Evolutionary conservation across 75 land plant genomes (phyloP).

Genomic region (Picea sitchensis): DNA sequence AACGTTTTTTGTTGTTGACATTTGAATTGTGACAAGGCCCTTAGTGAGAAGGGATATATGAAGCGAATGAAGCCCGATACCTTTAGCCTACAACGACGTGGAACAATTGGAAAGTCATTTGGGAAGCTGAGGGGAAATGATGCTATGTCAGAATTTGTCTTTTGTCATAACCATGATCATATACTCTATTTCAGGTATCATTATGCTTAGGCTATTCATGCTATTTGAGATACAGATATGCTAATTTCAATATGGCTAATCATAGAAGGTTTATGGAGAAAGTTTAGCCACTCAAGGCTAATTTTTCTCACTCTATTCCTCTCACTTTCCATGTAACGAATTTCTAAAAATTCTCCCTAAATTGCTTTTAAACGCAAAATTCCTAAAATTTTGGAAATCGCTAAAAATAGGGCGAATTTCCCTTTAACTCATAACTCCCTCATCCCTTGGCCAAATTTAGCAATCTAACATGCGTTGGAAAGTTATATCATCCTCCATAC

Average conservation of each 20-base stretch:
- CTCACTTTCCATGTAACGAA: no score
- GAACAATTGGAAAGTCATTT: constrained; percentile 93
- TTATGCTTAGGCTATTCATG: background rate
- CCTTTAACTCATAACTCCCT: no score
- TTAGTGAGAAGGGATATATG: constrained; percentile 95
- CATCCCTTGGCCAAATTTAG: no score
- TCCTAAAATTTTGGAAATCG: no score
- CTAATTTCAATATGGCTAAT: background rate
- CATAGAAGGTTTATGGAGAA: no score
- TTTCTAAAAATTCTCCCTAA: no score
- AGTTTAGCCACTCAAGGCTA: no score
- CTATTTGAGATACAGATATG: background rate
- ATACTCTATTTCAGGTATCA: constrained; percentile 87
- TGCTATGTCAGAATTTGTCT: constrained; percentile 81
- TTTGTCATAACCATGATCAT: constrained; percentile 85
- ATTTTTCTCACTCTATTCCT: no score
- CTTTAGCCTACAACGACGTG: constrained; percentile 82
- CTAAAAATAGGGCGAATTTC: no score
- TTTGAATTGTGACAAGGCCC: constrained; percentile 33
- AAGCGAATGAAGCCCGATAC: constrained; percentile 89
- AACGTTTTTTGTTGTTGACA: background rate
- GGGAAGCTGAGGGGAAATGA: constrained; percentile 90
- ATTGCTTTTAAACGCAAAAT: no score
- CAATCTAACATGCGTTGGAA: no score
- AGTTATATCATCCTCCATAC: no score